Percentiles rank a stretch among this genome's conserved stretches.
phyloP scores from a whole-genome alignment of 768 basidiomycete genomes.

The Leccinellum luteum region DNA sequence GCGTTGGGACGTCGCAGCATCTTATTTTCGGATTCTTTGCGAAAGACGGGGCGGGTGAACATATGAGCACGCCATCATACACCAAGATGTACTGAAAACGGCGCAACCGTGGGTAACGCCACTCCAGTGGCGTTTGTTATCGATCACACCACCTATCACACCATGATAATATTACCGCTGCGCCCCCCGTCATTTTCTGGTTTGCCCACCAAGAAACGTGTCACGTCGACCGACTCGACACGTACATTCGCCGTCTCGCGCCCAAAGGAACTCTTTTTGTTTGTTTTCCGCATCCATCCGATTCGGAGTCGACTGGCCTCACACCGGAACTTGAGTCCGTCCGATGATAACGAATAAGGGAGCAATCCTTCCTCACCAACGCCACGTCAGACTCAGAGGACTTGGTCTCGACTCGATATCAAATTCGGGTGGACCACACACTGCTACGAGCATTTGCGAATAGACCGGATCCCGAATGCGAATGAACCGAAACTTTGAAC shows the following conservation, averaged over 20 bases:
- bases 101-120: neutral
- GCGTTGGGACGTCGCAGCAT: neutral
- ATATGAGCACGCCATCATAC: neutral
- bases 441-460: neutral
- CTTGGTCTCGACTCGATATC: neutral
- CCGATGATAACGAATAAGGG: neutral
- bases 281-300: neutral
- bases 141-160: neutral
- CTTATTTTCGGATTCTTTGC: neutral
- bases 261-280: neutral
- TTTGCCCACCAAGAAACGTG: slow-evolving; percentile 16
- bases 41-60: neutral
- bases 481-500: neutral
- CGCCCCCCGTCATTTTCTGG: neutral
- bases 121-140: neutral
- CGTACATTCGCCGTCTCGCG: neutral
- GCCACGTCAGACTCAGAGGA: neutral
- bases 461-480: neutral
- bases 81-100: neutral
- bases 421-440: neutral
- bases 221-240: slow-evolving; percentile 19
- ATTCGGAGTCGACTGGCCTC: neutral
- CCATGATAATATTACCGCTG: neutral
- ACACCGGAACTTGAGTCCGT: slow-evolving; percentile 13
- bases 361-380: neutral